phyloP scores from a whole-genome alignment of 495 filamentous ascomycete species.

The Mytilinidion resinicola region DNA sequence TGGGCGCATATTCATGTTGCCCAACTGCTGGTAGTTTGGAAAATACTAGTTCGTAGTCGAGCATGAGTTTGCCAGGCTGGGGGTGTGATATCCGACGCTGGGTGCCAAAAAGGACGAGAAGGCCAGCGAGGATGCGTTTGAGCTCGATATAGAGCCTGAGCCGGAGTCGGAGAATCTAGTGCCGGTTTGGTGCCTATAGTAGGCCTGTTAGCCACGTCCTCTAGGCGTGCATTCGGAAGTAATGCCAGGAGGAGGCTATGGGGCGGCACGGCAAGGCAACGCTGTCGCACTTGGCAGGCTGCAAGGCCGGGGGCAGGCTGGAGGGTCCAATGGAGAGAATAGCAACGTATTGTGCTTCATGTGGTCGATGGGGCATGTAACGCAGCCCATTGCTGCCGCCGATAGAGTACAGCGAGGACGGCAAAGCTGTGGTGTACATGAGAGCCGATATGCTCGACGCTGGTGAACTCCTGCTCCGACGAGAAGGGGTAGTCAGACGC shows the following conservation, averaged over 20 bases:
- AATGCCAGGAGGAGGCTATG: constrained; percentile 23
- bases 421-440: constrained; percentile 34
- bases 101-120: constrained; percentile 24
- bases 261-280: constrained; percentile 26
- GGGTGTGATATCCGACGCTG: constrained; percentile 5
- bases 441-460: constrained; percentile 27
- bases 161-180: constrained; percentile 32
- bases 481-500: constrained; percentile 30
- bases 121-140: constrained; percentile 31
- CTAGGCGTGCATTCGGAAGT: background rate
- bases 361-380: constrained; percentile 27
- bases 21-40: constrained; percentile 25
- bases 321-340: constrained; percentile 24
- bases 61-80: constrained; percentile 24
- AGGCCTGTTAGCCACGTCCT: background rate
- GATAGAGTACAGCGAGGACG: constrained; percentile 17
- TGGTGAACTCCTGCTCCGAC: constrained; percentile 30
- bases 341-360: constrained; percentile 31
- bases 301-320: constrained; percentile 12
- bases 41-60: constrained; percentile 24
- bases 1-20: constrained; percentile 19
- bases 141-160: constrained; percentile 36
- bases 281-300: constrained; percentile 14
- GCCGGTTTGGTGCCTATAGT: constrained; percentile 30
- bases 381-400: constrained; percentile 16